Evolutionary conservation across 768 basidiomycete species (phyloP), one percentile per base, ranked within the genome.

Genomic region (Naganishia randhawae): DNA sequence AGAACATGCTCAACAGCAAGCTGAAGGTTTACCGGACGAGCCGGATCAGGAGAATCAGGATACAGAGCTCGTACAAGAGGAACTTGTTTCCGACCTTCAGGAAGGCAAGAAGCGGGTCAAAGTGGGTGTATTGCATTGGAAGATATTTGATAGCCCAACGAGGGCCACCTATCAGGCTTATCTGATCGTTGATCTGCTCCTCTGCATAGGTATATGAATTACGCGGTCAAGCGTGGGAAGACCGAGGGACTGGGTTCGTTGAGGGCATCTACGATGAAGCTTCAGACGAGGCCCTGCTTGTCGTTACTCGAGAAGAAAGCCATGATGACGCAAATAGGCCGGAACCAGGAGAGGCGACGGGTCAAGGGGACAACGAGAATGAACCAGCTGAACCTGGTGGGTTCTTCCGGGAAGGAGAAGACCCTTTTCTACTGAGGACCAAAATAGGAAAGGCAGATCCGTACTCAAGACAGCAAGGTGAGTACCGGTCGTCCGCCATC

Each of bases 201-300:
- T 48, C 45, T 48, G 14, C 45, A 29, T 74, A 99, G 89, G 95
- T 99, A 31, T 98, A 99, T 81, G 89, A 94, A 80, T 88, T 99
- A 69, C 85, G 92, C 63, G 91, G 89, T 68, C 85, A 89, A 71
- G 86, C 88, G 66, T 99, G 96, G 96, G 85, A 88, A 65, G 96
- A 99, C 83, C 88, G 92, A 77, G 96, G 96, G 53, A 99, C 96
- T 19, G 96, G 96, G 0, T 91, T 93, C 77, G 96, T 94, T 79
- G 90, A 90, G 75, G 93, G 93, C 51, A 88, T 93, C 77, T 89
- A 80, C 64, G 80, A 80, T 67, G 77, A 80, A 54, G 61, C 69
- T 11, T 74, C 73, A 29, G 80, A 80, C 63, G 71, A 78, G 27
- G 79, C 81, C 1, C 48, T 81, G 53, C 54, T 81, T 41, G 73